Percentiles rank a stretch among this genome's conserved stretches.
Evolutionary conservation across 257 asterid species (phyloP).

Genomic region (Ballota nigra): DNA sequence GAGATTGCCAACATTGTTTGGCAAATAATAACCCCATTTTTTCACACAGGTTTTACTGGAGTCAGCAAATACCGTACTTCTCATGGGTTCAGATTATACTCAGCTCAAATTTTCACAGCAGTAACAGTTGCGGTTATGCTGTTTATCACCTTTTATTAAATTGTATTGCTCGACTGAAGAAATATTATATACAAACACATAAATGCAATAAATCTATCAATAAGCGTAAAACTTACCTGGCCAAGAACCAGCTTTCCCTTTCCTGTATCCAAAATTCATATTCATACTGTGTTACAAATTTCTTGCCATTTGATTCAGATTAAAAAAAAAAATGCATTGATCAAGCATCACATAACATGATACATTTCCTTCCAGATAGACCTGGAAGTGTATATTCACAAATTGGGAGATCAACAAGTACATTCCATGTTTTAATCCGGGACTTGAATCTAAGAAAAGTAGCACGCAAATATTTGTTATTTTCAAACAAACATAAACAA

Average conservation of each 20-base stretch:
- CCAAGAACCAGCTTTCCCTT: neutral
- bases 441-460: slow-evolving; percentile 16
- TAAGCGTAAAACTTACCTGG: slow-evolving; percentile 1
- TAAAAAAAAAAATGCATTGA: neutral
- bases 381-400: slow-evolving; percentile 47
- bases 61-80: slow-evolving; percentile 18
- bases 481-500: slow-evolving; percentile 26
- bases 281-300: neutral
- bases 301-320: slow-evolving; percentile 6
- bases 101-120: slow-evolving; percentile 12
- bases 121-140: slow-evolving; percentile 10
- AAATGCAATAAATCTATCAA: slow-evolving; percentile 11
- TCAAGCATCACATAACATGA: neutral
- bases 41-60: slow-evolving; percentile 43
- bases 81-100: slow-evolving; percentile 7
- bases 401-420: slow-evolving; percentile 24
- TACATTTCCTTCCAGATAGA: neutral
- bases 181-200: neutral
- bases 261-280: neutral
- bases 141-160: slow-evolving; percentile 3
- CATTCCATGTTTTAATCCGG: slow-evolving; percentile 23
- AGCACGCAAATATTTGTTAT: slow-evolving; percentile 17
- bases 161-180: neutral
- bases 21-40: neutral
- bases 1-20: too few species aligned